Evolutionary conservation across 1,139 yeast species (phyloP).

Genomic region (Pneumocystis oryctolagi): DNA sequence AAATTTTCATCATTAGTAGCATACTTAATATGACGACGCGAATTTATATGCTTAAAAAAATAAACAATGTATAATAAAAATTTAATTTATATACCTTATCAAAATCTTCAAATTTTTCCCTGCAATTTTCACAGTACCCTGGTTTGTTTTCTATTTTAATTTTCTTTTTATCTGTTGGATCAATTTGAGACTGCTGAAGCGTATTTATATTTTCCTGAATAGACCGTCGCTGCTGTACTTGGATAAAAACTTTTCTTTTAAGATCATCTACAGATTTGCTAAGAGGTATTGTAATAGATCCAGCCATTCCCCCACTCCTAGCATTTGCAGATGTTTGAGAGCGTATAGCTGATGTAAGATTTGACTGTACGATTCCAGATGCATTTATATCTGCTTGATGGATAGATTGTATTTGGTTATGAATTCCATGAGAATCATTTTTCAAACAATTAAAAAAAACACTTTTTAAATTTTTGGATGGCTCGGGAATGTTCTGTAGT

Average conservation of each 20-base stretch:
- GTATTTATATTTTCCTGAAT: constrained; percentile 8
- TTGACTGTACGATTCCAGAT: constrained; percentile 7
- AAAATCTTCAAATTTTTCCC: constrained; percentile 68
- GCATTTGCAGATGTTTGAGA: constrained; percentile 1
- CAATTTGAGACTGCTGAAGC: constrained; percentile 13
- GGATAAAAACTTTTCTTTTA: constrained; percentile 33
- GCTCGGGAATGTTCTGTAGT: neutral
- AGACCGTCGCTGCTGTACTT: neutral
- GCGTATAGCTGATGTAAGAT: constrained; percentile 6
- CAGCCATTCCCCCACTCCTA: constrained; percentile 55
- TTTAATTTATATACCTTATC: constrained; percentile 29
- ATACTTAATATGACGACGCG: constrained; percentile 63
- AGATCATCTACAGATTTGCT: constrained; percentile 50
- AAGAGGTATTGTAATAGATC: constrained; percentile 49
- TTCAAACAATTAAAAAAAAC: neutral
- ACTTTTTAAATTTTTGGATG: neutral
- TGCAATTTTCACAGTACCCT: constrained; percentile 90
- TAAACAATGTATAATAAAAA: neutral
- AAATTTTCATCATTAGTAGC: constrained; percentile 64
- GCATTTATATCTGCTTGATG: constrained; percentile 5
- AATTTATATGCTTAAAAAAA: constrained; percentile 37
- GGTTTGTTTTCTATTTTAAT: constrained; percentile 19
- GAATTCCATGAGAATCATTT: neutral
- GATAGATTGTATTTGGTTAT: constrained; percentile 6
- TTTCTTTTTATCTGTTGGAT: constrained; percentile 14